Percentiles rank a stretch among this genome's conserved stretches.
Conservation (phyloP, 164 flowering plant genomes). For the grape (Vitis vinifera) region DNA sequence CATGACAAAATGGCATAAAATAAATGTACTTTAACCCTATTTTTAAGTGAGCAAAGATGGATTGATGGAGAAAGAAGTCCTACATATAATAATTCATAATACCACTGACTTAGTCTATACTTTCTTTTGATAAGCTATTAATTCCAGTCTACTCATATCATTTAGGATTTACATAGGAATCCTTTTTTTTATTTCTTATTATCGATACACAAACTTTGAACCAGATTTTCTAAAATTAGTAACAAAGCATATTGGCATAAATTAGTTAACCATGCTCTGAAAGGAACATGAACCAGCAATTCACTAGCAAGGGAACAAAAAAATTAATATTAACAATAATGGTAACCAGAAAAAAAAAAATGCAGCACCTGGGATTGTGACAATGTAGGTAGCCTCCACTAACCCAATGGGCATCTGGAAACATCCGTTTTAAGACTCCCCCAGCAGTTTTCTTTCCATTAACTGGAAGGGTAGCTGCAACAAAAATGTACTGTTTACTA, state of each 20-base stretch:
- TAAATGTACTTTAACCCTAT: no score
- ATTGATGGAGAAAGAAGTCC: no score
- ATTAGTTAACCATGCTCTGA: not conserved
- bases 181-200: no score
- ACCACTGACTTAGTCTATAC: no score
- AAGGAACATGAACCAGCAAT: not conserved
- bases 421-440: slow-evolving; percentile 80
- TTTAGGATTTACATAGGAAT: no score
- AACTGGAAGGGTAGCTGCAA: slow-evolving; percentile 95
- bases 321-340: not conserved
- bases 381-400: slow-evolving; percentile 86
- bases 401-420: slow-evolving; percentile 87
- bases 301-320: not conserved
- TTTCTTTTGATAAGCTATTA: no score
- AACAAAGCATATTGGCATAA: not conserved
- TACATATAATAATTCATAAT: no score
- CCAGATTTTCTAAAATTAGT: no score
- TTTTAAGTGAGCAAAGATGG: no score
- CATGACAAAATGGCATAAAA: no score
- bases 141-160: no score
- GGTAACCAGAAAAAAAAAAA: not conserved
- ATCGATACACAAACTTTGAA: no score
- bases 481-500: slow-evolving; percentile 97
- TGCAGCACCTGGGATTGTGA: slow-evolving; percentile 80
- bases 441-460: slow-evolving; percentile 97